phyloP scores from a whole-genome alignment of 768 basidiomycete species.

The Cystofilobasidium capitatum region DNA sequence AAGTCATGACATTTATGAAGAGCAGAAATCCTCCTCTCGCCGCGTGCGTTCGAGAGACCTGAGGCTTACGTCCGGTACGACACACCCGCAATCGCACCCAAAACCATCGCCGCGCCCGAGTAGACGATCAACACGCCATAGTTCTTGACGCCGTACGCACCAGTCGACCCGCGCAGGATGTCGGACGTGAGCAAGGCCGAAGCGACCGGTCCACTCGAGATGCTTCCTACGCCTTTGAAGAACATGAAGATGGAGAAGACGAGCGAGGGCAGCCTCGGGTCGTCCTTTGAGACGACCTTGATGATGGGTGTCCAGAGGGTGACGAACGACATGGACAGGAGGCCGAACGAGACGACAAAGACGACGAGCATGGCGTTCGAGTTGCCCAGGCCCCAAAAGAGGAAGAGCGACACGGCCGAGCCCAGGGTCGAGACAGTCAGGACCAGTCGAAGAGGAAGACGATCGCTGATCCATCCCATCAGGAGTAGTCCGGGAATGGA shows the following conservation, averaged over 20 bases:
- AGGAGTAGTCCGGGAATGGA: conserved; percentile 34
- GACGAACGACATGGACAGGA: conserved; percentile 28
- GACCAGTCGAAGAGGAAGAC: conserved; percentile 30
- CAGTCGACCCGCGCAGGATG: conserved; percentile 28
- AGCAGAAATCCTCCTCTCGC: no score
- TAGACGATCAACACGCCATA: conserved; percentile 26
- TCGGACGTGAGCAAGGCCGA: conserved; percentile 31
- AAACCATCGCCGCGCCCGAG: background rate
- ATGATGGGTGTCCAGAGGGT: conserved; percentile 28
- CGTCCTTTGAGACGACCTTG: conserved; percentile 32
- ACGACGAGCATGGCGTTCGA: background rate
- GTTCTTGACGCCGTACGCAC: conserved; percentile 35
- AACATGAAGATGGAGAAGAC: conserved; percentile 34
- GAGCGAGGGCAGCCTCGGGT: conserved; percentile 29
- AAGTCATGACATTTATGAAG: no score
- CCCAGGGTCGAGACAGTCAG: conserved; percentile 33
- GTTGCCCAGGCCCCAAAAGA: conserved; percentile 29
- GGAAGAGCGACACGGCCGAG: conserved; percentile 31
- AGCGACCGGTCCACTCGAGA: conserved; percentile 34
- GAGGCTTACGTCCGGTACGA: conserved; percentile 29
- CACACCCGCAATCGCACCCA: conserved; percentile 27
- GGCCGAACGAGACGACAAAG: background rate
- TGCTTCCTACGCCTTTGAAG: conserved; percentile 33
- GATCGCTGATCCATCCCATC: conserved; percentile 34
- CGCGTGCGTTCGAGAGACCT: no score